Conservation (phyloP, 2,329 filamentous ascomycete species). For the Calonectria henricotiae region DNA sequence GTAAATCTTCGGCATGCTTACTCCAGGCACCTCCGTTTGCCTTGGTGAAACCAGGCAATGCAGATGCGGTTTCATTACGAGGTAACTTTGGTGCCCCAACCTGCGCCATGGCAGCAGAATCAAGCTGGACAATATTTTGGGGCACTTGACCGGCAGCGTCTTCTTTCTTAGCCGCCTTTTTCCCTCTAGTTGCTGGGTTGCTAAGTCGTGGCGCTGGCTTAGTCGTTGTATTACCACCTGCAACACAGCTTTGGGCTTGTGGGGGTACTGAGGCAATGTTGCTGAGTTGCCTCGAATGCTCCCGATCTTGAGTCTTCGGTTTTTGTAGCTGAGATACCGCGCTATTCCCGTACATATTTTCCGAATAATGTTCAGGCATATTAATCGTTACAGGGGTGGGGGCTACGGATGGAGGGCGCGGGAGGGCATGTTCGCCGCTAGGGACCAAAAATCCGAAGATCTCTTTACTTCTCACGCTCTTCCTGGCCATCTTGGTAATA, state of each 20-base stretch:
- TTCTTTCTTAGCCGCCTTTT: slow-evolving; percentile 68
- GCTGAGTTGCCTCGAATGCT: background rate
- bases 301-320: slow-evolving; percentile 10
- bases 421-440: slow-evolving; percentile 37
- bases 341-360: slow-evolving; percentile 19
- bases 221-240: slow-evolving; percentile 35
- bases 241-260: slow-evolving; percentile 6
- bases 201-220: slow-evolving; percentile 52
- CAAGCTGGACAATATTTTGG: slow-evolving; percentile 60
- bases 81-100: slow-evolving; percentile 19
- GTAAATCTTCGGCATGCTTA: slow-evolving; percentile 77
- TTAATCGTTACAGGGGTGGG: background rate
- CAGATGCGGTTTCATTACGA: slow-evolving; percentile 29
- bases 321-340: slow-evolving; percentile 19
- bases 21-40: slow-evolving; percentile 78
- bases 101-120: slow-evolving; percentile 47
- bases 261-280: background rate
- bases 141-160: slow-evolving; percentile 68
- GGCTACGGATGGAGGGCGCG: slow-evolving; percentile 6
- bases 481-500: slow-evolving; percentile 61
- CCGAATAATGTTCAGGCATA: slow-evolving; percentile 2
- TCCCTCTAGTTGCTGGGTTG: slow-evolving; percentile 70
- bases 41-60: slow-evolving; percentile 64
- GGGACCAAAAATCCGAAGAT: slow-evolving; percentile 61
- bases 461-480: slow-evolving; percentile 65